phyloP scores from a whole-genome alignment of 1,139 yeast species.

The Eremothecium cymbalariae region DNA sequence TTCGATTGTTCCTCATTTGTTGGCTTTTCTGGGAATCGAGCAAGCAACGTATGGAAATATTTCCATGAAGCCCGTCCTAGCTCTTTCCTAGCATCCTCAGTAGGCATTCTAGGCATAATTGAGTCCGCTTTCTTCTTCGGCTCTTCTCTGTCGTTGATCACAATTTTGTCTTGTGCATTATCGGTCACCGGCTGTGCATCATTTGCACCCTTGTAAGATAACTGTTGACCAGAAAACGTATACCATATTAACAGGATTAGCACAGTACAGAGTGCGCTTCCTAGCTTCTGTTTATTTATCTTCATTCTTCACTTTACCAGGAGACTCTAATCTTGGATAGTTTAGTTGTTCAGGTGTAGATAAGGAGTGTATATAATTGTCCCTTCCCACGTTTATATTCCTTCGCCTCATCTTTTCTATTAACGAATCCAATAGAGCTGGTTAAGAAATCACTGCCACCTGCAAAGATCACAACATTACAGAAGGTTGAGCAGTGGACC shows the following conservation, averaged over 20 bases:
- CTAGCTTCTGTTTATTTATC: constrained; percentile 10
- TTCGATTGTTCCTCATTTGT: constrained; percentile 53
- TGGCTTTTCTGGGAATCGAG: constrained; percentile 85
- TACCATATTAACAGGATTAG: constrained; percentile 10
- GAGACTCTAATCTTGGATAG: too few relatives aligned
- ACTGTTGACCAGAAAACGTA: constrained; percentile 10
- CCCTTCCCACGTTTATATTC: constrained; percentile 3
- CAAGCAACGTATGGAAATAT: constrained; percentile 78
- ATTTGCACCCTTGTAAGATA: constrained; percentile 14
- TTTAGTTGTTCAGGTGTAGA: too few relatives aligned
- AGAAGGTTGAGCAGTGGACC: too few relatives aligned
- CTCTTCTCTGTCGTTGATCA: constrained; percentile 1
- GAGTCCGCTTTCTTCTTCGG: constrained; percentile 10
- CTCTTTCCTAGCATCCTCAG: constrained; percentile 39
- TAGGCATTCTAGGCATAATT: constrained; percentile 82
- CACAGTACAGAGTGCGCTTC: constrained; percentile 6
- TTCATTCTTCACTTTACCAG: constrained; percentile 2
- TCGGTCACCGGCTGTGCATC: constrained; percentile 3
- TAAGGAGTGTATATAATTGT: not conserved
- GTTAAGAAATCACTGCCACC: too few relatives aligned
- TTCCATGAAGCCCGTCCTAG: constrained; percentile 88
- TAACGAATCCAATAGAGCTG: too few relatives aligned
- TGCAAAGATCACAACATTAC: too few relatives aligned
- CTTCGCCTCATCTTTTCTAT: too few relatives aligned
- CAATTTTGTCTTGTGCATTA: not conserved